Base-by-base conservation (phyloP, 495 filamentous ascomycete species). In the Bacidia gigantensis region DNA sequence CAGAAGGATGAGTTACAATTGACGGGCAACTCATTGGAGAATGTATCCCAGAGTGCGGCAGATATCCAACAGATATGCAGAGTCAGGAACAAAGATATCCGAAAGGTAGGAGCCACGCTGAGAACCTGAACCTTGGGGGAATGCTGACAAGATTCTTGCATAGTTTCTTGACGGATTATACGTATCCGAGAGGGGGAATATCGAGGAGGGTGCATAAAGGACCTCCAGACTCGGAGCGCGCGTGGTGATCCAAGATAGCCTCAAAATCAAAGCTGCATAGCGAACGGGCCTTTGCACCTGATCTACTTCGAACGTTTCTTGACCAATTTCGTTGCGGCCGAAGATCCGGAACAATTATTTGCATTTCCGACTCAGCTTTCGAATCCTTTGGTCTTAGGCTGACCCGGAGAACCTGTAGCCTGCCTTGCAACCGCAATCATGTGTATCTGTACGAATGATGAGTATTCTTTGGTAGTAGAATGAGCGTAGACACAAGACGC, bases 1-100 rank as follows among this genome's bases (percentile, higher is more conserved):
- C 79, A 86, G 67, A 98, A 98, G 82, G 92, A 98, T 70, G 88
- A 98, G 83, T 81, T 98, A 53, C 76, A 87, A 67, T 74, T 98
- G 51, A 82, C 66, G 59, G 92, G 92, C 59, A 98, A 97, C 81
- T 93, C 87, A 52, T 76, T 97, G 58, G 90, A 97, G 79, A 80
- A 79, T 68, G 92, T 98, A 53, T 96, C 90, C 62, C 92, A 98
- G 79, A 87, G 82, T 65, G 92, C 92, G 52, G 92, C 92, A 66
- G 92, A 97, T 69, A 96, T 98, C 71, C 92, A 98, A 80, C 92
- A 98, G 74, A 88, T 90, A 73, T 98, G 92, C 85, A 78, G 84
- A 73, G 92, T 96, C 71, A 80, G 86, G 67, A 97, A 98, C 83
- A 98, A 98, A 87, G 92, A 98, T 95, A 97, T 98, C 78, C 89